Percentiles rank a stretch among this genome's conserved stretches.
Evolutionary conservation across 176 grass and related monocot genomes (phyloP).

Genomic region (Metroxylon sagu): DNA sequence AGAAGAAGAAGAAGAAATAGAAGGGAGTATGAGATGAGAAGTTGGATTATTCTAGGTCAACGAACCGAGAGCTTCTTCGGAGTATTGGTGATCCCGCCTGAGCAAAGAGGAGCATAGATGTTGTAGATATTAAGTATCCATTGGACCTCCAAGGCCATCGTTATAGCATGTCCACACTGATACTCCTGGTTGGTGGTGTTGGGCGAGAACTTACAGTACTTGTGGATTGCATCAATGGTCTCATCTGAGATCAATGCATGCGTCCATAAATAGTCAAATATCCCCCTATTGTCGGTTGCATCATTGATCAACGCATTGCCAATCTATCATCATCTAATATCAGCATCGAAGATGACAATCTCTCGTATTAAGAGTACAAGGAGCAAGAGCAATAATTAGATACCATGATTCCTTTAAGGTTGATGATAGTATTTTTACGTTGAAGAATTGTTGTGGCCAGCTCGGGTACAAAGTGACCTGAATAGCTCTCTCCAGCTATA

Average conservation of each 20-base stretch:
- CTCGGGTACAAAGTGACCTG: constrained; percentile 77
- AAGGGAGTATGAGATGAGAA: background rate
- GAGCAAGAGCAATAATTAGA: too few species aligned
- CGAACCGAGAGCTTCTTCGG: constrained; percentile 52
- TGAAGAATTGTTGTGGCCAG: constrained; percentile 56
- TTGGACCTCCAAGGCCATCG: background rate
- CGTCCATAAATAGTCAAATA: constrained; percentile 88
- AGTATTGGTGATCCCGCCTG: constrained; percentile 14
- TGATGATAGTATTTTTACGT: constrained; percentile 33
- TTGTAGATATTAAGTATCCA: constrained; percentile 68
- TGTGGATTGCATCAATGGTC: constrained; percentile 31
- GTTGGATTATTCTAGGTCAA: background rate
- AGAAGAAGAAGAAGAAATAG: background rate
- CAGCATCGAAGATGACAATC: background rate
- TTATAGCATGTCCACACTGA: constrained; percentile 20
- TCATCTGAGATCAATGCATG: constrained; percentile 86
- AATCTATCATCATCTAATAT: constrained; percentile 27
- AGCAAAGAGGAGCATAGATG: constrained; percentile 82
- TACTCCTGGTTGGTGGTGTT: background rate
- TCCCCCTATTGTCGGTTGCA: constrained; percentile 43
- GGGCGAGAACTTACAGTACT: constrained; percentile 55
- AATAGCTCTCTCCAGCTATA: constrained; percentile 82
- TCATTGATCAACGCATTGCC: constrained; percentile 91
- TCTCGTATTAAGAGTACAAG: too few species aligned
- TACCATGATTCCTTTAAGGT: constrained; percentile 85